phyloP scores from a whole-genome alignment of 202 grass and related monocot genomes.

The Zizania palustris region DNA sequence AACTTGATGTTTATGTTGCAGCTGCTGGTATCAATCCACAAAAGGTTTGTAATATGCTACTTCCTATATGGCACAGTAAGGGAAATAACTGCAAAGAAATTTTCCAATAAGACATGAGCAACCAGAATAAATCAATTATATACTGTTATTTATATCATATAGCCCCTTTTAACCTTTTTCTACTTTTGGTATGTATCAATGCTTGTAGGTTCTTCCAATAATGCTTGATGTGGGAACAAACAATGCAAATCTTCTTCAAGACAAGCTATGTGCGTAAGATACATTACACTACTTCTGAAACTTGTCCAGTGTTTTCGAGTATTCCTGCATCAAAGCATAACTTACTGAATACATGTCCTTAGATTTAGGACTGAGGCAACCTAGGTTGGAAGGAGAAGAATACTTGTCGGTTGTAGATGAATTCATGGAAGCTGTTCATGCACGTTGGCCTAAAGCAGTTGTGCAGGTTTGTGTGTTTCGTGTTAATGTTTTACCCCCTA shows the following conservation, averaged over 20 bases:
- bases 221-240: constrained; percentile 98
- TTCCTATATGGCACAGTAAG: constrained; percentile 2
- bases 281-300: constrained; percentile 36
- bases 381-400: constrained; percentile 89
- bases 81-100: background rate
- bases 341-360: constrained; percentile 48
- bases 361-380: constrained; percentile 97
- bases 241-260: constrained; percentile 86
- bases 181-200: constrained; percentile 5
- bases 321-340: constrained; percentile 1
- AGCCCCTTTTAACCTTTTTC: constrained; percentile 14
- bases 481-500: constrained; percentile 37
- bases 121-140: constrained; percentile 14
- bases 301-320: constrained; percentile 12
- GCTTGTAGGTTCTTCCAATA: constrained; percentile 78
- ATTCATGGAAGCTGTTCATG: constrained; percentile 94
- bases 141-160: background rate
- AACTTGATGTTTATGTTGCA: constrained; percentile 98
- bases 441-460: constrained; percentile 96
- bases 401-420: constrained; percentile 94
- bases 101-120: background rate
- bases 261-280: constrained; percentile 94
- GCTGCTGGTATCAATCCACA: constrained; percentile 97
- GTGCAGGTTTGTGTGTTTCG: constrained; percentile 65
- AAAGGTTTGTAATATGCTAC: constrained; percentile 52